Evolutionary conservation across 179 eudicot genomes (phyloP), one percentile per base, ranked within the genome.

Genomic region (Amaranthus tricolor): DNA sequence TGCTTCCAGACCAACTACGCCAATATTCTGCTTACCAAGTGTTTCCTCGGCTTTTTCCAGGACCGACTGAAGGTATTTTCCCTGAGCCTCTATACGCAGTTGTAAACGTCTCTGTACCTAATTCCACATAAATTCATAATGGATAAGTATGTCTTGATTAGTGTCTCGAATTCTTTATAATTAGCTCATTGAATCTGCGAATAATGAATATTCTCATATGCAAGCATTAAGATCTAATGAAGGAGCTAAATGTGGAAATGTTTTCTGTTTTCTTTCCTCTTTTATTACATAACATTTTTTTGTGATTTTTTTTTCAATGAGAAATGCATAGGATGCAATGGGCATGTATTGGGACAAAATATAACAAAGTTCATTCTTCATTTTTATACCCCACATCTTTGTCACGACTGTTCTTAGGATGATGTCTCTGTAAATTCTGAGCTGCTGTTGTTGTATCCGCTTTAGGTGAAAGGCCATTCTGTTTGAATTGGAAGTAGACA

Each of bases 41-140:
- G 98, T 93, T 68, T 95, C 93, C 71, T 91, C 92, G 54, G 99
- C 99, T 74, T 91, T 95, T 82, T 95, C 99, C 20, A 95, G 80
- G 59, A 95, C 93, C 14, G 94, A 67, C 67, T 95, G 98, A 62
- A 95, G 86, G 83, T 95, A 93, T 79, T 91, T 95, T 21, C 98
- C 99, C 81, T 95, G 99, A 72, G 98, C 93, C 76, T 95, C 99
- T 79, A 95, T 95, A 17, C 93, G 85, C 43, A 93, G 84, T 74
- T 95, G 99, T 61, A 95, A 82, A 82, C 94, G 97, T 62, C 90
- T 81, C 73, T 95, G 99, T 74, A 95, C 97, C 99, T 93, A 60
- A 67, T 54, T 61, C 60, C 61, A 81, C 67, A 49, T 77, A 52
- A 64, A 49, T 65, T 66, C 40, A 54, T 10, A 17, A 63, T 31